Base-by-base conservation (phyloP, 2,329 filamentous ascomycete species). In the Colletotrichum simmondsii region DNA sequence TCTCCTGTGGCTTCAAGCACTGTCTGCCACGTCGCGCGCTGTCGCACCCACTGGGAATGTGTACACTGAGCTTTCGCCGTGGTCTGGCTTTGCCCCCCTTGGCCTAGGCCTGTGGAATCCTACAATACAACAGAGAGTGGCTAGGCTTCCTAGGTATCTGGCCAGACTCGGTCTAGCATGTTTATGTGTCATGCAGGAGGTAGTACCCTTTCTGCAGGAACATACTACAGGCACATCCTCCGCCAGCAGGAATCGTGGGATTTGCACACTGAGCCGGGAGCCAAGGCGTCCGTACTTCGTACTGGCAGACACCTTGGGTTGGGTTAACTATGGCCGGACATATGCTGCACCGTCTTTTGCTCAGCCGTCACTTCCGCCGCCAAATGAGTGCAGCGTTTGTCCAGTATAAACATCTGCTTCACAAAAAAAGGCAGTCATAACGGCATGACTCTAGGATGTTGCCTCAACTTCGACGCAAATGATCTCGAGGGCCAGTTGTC, bases 161-260 rank as follows among this genome's bases (percentile, higher is more conserved):
- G 35, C 59, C 54, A 12, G 26, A 32, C 52, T 26, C 12, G 56
- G 49, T n/a, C 56, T 72, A 68, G 59, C 35, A 49, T 30, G 16
- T 24, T 61, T 37, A 69, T 66, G 72, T 74, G 28, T 60, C 30
- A 71, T 70, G 70, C 72, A 74, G 70, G 72, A 73, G 65, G 60
- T 54, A 35, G 24, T 70, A 63, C 52, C 28, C 32, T 10, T 67
- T 22, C 61, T 73, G 71, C 70, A 71, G 61, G 69, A 65, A 70
- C 54, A 49, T 19, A 52, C 54, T 65, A 70, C 54, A 49, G 14
- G 52, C 54, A 69, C 60, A 58, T 24, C 14, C 5, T 26, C 6
- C 12, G 22, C 14, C n/a, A 59, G 10, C 46, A 32, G 46, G 19
- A n/a, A 19, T 49, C 16, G 19, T n/a, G 19, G 6, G 24, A 37